These are phyloP conservation scores for Solanum aculeatissimum DNA, from an alignment of 305 asterid genomes.

Conservation along the genomic window DNA sequence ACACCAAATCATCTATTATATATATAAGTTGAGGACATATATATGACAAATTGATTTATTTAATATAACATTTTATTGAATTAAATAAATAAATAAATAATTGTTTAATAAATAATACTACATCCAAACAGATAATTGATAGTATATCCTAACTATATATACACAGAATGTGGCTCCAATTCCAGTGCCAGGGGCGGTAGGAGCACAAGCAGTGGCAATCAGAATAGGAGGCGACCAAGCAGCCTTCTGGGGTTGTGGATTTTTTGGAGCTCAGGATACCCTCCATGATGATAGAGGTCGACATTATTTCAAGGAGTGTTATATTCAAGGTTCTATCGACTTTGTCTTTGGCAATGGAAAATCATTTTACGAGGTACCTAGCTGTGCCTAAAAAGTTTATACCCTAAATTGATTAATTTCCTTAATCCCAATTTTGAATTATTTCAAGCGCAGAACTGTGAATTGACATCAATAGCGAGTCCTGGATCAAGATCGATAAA, in stretches of 20 bases:
- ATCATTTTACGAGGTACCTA: constrained; percentile 62
- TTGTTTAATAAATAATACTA: too few species aligned
- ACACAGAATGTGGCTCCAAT: constrained; percentile 70
- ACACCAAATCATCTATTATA: too few species aligned
- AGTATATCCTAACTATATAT: too few species aligned
- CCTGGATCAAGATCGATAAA: constrained; percentile 49
- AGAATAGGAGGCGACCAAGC: constrained; percentile 70
- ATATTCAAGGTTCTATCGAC: constrained; percentile 84
- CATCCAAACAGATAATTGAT: too few species aligned
- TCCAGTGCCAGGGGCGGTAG: constrained; percentile 63
- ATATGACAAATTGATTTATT: too few species aligned
- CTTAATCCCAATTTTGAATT: too few species aligned
- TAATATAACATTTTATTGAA: too few species aligned
- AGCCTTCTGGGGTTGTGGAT: constrained; percentile 88
- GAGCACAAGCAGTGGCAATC: constrained; percentile 88
- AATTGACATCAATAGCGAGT: constrained; percentile 59
- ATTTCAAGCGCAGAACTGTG: constrained; percentile 33
- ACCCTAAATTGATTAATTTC: neutral
- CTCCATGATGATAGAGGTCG: constrained; percentile 85
- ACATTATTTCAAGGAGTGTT: constrained; percentile 78
- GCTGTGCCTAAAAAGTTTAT: neutral
- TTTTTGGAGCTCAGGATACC: constrained; percentile 89
- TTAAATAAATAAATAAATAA: too few species aligned
- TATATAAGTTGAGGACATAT: too few species aligned
- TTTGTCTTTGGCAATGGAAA: constrained; percentile 79